Evolutionary conservation across 2,329 filamentous ascomycete genomes (phyloP), one percentile per base, ranked within the genome.

Genomic region (Bipolaris oryzae): DNA sequence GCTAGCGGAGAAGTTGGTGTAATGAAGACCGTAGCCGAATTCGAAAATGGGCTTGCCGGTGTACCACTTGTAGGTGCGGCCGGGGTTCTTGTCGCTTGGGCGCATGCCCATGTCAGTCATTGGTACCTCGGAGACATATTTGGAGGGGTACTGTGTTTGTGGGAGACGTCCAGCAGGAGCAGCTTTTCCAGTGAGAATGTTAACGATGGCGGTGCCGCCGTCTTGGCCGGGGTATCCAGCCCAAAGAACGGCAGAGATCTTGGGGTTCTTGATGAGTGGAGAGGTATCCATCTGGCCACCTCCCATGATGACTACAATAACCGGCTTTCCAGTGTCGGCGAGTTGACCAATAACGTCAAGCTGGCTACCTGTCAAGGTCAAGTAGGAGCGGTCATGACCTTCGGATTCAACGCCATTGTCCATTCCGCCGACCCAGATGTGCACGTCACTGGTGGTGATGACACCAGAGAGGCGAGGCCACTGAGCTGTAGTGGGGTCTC

Each of bases 1-100:
- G 37, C 62, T 18, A 21, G 64, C 63, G 1, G 58, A 69, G 70
- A 87, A 87, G 48, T 74, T 83, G 5, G 84, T 87, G 72, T 87
- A 87, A 68, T 87, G 84, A 54, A 87, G 64, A 1, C 85, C 85
- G 55, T 79, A 78, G 0, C 85, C 85, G 50, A 87, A 87, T 0
- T 80, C 78, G 44, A 82, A 79, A 3, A 84, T 77, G 0, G 81
- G 76, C 23, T 75, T 73, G 31, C 77, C 76, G 4, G 77, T 76
- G 68, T 84, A 87, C 84, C 84, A 88, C 60, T 80, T 81, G 66
- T 88, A 87, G 0, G 85, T 88, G 2, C 84, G 75, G 15, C 85
- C 84, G 0, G 84, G 84, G 4, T 74, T 75, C 2, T 72, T 71
- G 13, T 62, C 64, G 53, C 76, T 76, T 4, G 83, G 82, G 1